phyloP scores from a whole-genome alignment of 1,139 yeast species.

The Barnettozyma hawaiiensis region DNA sequence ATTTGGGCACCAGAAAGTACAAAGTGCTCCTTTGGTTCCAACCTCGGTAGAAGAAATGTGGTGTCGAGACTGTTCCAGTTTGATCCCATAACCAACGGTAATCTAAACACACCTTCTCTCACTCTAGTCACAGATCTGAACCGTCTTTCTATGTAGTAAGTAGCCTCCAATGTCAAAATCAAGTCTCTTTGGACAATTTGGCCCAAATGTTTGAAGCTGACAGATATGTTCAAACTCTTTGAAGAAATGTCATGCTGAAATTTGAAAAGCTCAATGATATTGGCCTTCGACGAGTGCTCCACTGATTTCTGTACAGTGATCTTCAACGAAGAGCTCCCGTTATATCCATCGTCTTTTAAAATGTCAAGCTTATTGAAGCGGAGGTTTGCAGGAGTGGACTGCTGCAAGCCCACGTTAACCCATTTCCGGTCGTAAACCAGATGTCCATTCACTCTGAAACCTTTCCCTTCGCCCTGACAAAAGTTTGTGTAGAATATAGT shows the following conservation, averaged over 20 bases:
- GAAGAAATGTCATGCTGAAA: conserved; percentile 26
- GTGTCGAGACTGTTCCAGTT: conserved; percentile 23
- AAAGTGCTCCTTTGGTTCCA: conserved; percentile 27
- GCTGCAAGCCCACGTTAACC: conserved; percentile 33
- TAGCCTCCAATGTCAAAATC: conserved; percentile 25
- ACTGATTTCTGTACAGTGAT: conserved; percentile 11
- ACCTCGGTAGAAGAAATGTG: conserved; percentile 21
- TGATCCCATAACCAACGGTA: conserved; percentile 13
- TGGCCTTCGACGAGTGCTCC: conserved; percentile 9
- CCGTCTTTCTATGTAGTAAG: conserved; percentile 29
- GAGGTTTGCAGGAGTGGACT: conserved; percentile 25
- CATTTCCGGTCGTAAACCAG: conserved; percentile 27
- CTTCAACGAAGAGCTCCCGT: conserved; percentile 31
- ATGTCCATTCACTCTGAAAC: conserved; percentile 27
- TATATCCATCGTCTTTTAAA: conserved; percentile 25
- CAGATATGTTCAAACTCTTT: conserved; percentile 23
- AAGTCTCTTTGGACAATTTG: conserved; percentile 7
- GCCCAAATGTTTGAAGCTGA: conserved; percentile 25
- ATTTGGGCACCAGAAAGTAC: conserved; percentile 25
- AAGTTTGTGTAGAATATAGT: conserved; percentile 34
- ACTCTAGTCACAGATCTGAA: conserved; percentile 21
- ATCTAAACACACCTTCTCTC: conserved; percentile 18
- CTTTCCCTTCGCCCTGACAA: conserved; percentile 32
- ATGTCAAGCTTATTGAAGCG: conserved; percentile 21
- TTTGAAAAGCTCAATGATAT: conserved; percentile 21